phyloP scores from a whole-genome alignment of 2,329 filamentous ascomycete genomes.

The Hypoxylon sp. region DNA sequence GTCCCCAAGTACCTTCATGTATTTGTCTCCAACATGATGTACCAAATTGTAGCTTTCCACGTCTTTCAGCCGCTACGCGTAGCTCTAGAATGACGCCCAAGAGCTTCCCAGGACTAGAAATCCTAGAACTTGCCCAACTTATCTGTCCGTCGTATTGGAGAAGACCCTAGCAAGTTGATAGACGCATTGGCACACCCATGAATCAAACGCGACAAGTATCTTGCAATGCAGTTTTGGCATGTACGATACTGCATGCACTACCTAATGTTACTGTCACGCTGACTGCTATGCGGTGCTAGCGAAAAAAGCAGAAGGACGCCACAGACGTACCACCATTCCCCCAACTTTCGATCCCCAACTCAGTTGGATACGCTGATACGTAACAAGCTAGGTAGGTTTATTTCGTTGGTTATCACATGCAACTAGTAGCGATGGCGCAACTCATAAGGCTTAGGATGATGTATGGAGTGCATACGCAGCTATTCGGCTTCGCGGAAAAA shows the following conservation, averaged over 20 bases:
- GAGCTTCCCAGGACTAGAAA: constrained; percentile 13
- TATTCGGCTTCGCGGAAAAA: constrained; percentile 16
- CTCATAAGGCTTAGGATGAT: constrained; percentile 34
- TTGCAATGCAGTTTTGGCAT: constrained; percentile 16
- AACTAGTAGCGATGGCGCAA: constrained; percentile 16
- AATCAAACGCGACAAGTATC: constrained; percentile 20
- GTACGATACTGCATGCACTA: constrained; percentile 35
- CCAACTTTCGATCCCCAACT: not conserved
- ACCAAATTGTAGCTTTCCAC: constrained; percentile 5
- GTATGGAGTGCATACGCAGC: constrained; percentile 33
- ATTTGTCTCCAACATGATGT: constrained; percentile 19
- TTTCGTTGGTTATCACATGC: constrained; percentile 27
- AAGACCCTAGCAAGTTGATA: constrained; percentile 31
- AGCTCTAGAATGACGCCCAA: constrained; percentile 26
- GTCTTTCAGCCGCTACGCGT: constrained; percentile 13
- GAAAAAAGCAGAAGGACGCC: constrained; percentile 11
- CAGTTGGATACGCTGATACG: constrained; percentile 13
- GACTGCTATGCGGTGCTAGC: constrained; percentile 24
- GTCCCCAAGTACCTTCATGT: constrained; percentile 4
- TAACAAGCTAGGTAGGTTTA: not conserved
- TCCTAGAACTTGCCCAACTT: constrained; percentile 32
- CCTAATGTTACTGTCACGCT: constrained; percentile 19
- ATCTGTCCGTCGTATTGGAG: constrained; percentile 31
- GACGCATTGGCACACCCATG: constrained; percentile 35
- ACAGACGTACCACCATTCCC: constrained; percentile 16